phyloP scores from a whole-genome alignment of 768 basidiomycete genomes.

The Amanita subjunquillea region DNA sequence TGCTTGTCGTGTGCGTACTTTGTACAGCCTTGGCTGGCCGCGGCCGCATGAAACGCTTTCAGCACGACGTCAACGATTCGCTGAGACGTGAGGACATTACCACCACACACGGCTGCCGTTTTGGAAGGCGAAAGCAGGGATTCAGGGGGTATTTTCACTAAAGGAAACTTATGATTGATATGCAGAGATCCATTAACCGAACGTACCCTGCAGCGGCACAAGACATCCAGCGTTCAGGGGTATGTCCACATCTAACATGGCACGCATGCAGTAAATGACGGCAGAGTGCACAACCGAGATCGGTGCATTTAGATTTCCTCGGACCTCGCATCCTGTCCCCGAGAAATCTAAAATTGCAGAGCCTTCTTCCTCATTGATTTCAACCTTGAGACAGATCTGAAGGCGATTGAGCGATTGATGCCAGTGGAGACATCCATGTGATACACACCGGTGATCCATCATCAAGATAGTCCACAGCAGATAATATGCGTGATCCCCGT shows the following conservation, averaged over 20 bases:
- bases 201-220: conserved; percentile 69
- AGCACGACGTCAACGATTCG: conserved; percentile 92
- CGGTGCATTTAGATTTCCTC: conserved; percentile 78
- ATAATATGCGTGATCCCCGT: conserved; percentile 55
- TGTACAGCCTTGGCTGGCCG: conserved; percentile 89
- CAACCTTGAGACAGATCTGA: conserved; percentile 66
- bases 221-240: conserved; percentile 93
- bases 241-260: conserved; percentile 80
- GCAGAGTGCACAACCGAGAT: conserved; percentile 82
- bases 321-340: conserved; percentile 76
- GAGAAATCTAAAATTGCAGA: conserved; percentile 80
- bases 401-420: not conserved
- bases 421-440: not conserved
- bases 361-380: conserved; percentile 64
- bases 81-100: conserved; percentile 86
- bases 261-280: conserved; percentile 81
- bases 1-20: conserved; percentile 41
- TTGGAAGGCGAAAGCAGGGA: conserved; percentile 73
- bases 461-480: conserved; percentile 76
- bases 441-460: conserved; percentile 67
- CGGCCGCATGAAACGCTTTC: conserved; percentile 85
- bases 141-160: conserved; percentile 72
- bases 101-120: conserved; percentile 87
- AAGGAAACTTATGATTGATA: not conserved
- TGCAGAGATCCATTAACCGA: not conserved